Conservation (phyloP, 257 asterid genomes). For the Jasminum sambac region DNA sequence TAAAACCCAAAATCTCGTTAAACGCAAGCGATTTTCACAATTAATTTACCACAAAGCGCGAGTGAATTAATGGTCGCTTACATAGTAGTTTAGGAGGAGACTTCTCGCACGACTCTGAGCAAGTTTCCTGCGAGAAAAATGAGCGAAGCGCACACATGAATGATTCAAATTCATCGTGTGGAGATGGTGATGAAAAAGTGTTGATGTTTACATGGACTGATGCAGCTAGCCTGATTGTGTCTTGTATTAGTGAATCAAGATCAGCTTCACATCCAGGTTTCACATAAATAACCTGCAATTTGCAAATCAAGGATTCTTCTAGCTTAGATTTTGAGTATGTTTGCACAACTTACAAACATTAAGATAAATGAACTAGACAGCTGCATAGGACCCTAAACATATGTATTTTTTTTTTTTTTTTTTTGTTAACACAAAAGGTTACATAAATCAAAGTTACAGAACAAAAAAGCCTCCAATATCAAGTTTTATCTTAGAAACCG, state of each 20-base stretch:
- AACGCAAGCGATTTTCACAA: not conserved
- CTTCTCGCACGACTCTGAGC: conserved; percentile 77
- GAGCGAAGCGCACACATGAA: no score
- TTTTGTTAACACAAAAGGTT: no score
- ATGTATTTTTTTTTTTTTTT: no score
- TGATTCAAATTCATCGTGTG: not conserved
- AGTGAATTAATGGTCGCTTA: conserved; percentile 30
- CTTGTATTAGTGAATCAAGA: conserved; percentile 76
- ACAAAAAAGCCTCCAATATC: no score
- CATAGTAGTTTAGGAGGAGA: conserved; percentile 68
- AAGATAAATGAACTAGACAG: not conserved
- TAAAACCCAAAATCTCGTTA: conserved; percentile 27
- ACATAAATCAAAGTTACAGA: no score
- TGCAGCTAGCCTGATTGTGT: conserved; percentile 63
- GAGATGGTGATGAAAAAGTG: not conserved
- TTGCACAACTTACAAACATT: no score
- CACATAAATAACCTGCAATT: conserved; percentile 79
- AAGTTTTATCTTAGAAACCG: no score
- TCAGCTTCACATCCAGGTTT: conserved; percentile 84
- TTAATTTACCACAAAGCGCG: no score
- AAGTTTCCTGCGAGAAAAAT: conserved; percentile 60
- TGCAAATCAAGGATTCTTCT: conserved; percentile 30
- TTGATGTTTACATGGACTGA: conserved; percentile 53
- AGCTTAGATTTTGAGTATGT: not conserved
- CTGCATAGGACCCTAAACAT: no score